A percentile compares a stretch with the other conserved stretches of the same genome.
Evolutionary conservation across 1,284 basidiomycete species (phyloP).

Genomic region (Ceratobasidium theobromae): DNA sequence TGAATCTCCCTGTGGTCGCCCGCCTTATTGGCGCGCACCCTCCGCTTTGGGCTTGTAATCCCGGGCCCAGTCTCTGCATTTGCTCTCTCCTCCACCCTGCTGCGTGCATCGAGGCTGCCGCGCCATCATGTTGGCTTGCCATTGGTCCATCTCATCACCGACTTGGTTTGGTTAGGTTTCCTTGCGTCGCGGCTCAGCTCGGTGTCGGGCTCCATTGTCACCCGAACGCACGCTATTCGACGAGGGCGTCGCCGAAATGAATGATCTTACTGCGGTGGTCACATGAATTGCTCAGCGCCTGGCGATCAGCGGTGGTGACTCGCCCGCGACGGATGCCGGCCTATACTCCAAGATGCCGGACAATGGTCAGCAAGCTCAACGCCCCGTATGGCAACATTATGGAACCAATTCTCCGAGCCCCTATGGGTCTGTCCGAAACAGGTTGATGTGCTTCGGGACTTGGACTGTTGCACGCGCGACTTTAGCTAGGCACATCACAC

Average conservation of each 20-base stretch:
- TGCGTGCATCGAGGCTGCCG: no score
- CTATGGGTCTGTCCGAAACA: not conserved
- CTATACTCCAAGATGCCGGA: no score
- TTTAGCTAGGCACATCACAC: not conserved
- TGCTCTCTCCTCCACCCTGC: no score
- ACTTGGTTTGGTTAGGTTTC: not conserved
- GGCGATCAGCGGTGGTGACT: constrained; percentile 29
- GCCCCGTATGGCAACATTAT: not conserved
- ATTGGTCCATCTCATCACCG: not conserved
- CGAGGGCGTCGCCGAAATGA: constrained; percentile 4
- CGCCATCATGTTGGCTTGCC: no score
- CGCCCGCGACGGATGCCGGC: constrained; percentile 16
- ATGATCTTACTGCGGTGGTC: constrained; percentile 6
- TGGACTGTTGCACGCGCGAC: not conserved
- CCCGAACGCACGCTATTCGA: no score
- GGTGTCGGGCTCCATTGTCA: no score
- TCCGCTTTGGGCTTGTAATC: constrained; percentile 2
- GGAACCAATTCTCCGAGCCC: not conserved
- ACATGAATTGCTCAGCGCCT: constrained; percentile 21
- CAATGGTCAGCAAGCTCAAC: no score
- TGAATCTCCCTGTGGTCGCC: not conserved
- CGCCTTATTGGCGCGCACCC: constrained; percentile 1
- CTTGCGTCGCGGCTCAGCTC: not conserved
- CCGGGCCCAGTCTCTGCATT: no score
- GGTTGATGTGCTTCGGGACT: not conserved